Percentiles rank a stretch among this genome's conserved stretches.
These are phyloP conservation scores for Lagenidium giganteum DNA, from an alignment of 352 stramenopile genomes.

Conservation along the genomic window DNA sequence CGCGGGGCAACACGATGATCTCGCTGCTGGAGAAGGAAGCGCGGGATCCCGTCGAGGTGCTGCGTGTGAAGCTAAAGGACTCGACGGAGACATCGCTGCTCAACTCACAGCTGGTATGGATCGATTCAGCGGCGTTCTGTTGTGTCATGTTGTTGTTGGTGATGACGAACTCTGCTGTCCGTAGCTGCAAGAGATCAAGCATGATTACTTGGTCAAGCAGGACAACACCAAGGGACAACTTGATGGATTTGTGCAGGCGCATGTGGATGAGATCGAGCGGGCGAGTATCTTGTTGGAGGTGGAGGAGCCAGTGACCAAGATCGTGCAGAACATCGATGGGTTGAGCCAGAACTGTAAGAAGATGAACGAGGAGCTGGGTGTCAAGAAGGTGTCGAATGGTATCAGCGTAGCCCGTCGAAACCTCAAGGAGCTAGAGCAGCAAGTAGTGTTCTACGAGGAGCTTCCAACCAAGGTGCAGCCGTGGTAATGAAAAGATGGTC, in stretches of 20 bases:
- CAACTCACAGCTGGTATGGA: constrained; percentile 75
- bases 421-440: constrained; percentile 56
- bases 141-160: background rate
- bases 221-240: constrained; percentile 72
- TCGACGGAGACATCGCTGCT: constrained; percentile 75
- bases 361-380: constrained; percentile 65
- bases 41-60: constrained; percentile 74
- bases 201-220: constrained; percentile 69
- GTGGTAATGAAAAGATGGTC: background rate
- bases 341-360: constrained; percentile 57
- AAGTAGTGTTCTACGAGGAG: constrained; percentile 72
- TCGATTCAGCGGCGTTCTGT: no score
- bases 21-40: constrained; percentile 81
- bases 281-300: constrained; percentile 67
- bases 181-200: constrained; percentile 82
- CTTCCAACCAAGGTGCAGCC: constrained; percentile 35
- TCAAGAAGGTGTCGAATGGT: constrained; percentile 55
- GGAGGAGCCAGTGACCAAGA: constrained; percentile 52
- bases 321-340: constrained; percentile 51
- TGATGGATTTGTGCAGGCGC: constrained; percentile 61
- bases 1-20: constrained; percentile 57
- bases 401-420: constrained; percentile 65
- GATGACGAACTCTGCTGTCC: background rate
- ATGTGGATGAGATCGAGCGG: constrained; percentile 83
- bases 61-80: constrained; percentile 80